Evolutionary conservation across 192 early-diverging fungal genomes (phyloP), one percentile per base, ranked within the genome.

Genomic region (Backusella parvicylindrica): DNA sequence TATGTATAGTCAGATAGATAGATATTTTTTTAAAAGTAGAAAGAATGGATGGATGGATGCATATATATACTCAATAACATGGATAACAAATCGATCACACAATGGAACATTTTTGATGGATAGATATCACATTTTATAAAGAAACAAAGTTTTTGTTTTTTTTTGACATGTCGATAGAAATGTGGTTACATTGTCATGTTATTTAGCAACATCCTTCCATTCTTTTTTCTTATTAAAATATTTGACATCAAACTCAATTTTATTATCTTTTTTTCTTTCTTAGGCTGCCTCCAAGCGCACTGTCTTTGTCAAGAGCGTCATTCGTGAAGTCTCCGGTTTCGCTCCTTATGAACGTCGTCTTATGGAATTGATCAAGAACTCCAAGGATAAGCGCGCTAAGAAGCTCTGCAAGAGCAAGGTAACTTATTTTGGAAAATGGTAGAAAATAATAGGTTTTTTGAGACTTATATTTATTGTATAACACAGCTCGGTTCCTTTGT

Each of bases 361-460:
- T 78, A 98, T 99, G 96, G 98, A 99, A 92, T 91, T 99, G 93
- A 88, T 99, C 84, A 97, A 96, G 92, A 98, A 98, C 94, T 95
- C 95, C 87, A 97, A 96, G 86, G 98, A 99, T 87, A 99, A 99
- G 96, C 94, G 98, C 84, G 98, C 98, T 71, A 92, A 95, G 86
- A 96, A 95, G 91, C 91, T 99, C 72, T 94, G 95, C 82, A 99
- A 99, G 94, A 96, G 15, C 33, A 66, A 94, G 91, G 95, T 92
- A 79, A 90, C 47, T n/a, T 23, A 50, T 11, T 31, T 26, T 36
- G 12, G 30, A 35, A 23, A 3, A 3, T 33, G n/a, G 5, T 35
- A 1, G 3, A 26, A 68, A 5, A 68, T 68, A 21, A 40, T 23
- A 13, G 7, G 41, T 28, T 1, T 15, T 30, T n/a, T 18, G 6